Base-by-base conservation (phyloP, 495 filamentous ascomycete species). In the Talaromyces stipitatus region DNA sequence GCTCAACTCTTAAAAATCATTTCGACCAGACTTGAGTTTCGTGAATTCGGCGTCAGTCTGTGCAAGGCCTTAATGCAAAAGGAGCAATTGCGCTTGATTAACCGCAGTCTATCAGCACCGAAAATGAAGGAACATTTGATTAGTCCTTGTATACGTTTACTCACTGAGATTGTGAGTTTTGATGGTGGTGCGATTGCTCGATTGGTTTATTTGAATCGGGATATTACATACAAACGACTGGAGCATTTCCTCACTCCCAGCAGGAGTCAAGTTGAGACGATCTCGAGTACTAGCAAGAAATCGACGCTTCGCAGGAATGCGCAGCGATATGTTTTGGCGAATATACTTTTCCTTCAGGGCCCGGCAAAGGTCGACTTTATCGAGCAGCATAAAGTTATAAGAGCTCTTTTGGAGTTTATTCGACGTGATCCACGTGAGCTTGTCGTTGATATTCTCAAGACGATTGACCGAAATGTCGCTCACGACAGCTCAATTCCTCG, bases 41-140 rank as follows among this genome's bases (percentile, higher is more conserved):
- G 82, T 10, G 78, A 86, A 5, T 80, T 85, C 59, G 91, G 90
- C 3, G 67, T 88, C 7, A 79, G 80, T 4, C 73, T 96, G 24
- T 88, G 90, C 72, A 83, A 85, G 58, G 83, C 85, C 38, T 66
- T 95, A 27, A 68, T 96, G 33, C 83, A 88, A 56, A 85, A 84
- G 62, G 81, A 84, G 7, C 86, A 92, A 54, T 73, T 88, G 47
- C 83, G 86, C 57, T 74, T 92, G 10, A 75, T 96, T 29, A 81
- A 85, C 30, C 82, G 84, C 55, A 87, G 85, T 46, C 66, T 95
- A 54, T 85, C 84, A 2, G 84, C 87, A 3, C 80, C 82, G 2
- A 90, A 87, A 65, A 74, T 79, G 2, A 95, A 92, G 63, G 87
- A 92, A 32, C 87, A 88, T 71, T 73, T 95, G 38, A 91, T 97